phyloP scores from a whole-genome alignment of 305 asterid species.

The Vinca major region DNA sequence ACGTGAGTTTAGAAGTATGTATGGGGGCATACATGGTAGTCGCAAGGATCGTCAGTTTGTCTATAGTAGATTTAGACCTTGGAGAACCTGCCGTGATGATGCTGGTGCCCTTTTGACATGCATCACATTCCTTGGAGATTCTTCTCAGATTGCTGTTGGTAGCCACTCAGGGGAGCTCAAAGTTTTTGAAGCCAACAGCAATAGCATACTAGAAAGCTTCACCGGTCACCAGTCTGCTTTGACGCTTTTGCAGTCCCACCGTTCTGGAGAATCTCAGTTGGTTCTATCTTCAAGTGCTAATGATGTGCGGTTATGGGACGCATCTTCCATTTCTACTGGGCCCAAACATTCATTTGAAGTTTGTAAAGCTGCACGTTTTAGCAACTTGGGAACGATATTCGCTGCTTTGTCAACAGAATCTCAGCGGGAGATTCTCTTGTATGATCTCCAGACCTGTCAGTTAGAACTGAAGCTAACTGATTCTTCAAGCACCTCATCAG shows the following conservation, averaged over 20 bases:
- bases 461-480: slow-evolving; percentile 58
- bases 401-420: slow-evolving; percentile 69
- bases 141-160: slow-evolving; percentile 78
- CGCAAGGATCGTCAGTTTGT: slow-evolving; percentile 95
- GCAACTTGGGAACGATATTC: slow-evolving; percentile 63
- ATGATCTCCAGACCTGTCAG: slow-evolving; percentile 61
- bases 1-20: slow-evolving; percentile 72
- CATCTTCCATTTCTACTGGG: slow-evolving; percentile 62
- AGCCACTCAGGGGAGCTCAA: slow-evolving; percentile 88
- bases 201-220: slow-evolving; percentile 58
- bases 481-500: slow-evolving; percentile 41
- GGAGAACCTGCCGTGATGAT: slow-evolving; percentile 95
- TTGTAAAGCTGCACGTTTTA: slow-evolving; percentile 77
- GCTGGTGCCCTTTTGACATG: slow-evolving; percentile 62
- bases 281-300: slow-evolving; percentile 73
- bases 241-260: slow-evolving; percentile 65
- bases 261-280: slow-evolving; percentile 54
- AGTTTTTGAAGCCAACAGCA: slow-evolving; percentile 80
- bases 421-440: slow-evolving; percentile 72
- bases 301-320: slow-evolving; percentile 92
- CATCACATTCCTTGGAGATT: slow-evolving; percentile 73
- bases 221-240: slow-evolving; percentile 78
- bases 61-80: slow-evolving; percentile 91
- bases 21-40: slow-evolving; percentile 74
- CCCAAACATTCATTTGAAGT: slow-evolving; percentile 84